Percentiles rank a stretch among this genome's conserved stretches.
phyloP scores from a whole-genome alignment of 257 asterid genomes.

The Thymus quinquecostatus region DNA sequence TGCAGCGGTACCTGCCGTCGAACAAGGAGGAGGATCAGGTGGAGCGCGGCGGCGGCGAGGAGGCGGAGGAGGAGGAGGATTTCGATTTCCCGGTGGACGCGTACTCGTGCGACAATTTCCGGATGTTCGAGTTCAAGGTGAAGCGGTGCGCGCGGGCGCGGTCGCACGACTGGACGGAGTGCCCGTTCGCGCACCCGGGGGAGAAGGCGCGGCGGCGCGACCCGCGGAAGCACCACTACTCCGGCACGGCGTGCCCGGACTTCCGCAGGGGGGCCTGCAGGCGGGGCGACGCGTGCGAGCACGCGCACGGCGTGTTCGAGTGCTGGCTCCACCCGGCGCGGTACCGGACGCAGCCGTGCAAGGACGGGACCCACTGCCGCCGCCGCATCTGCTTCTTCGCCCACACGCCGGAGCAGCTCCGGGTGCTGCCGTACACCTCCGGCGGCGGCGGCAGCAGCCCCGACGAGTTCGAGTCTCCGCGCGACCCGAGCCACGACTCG shows the following conservation, averaged over 20 bases:
- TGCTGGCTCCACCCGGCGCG: conserved; percentile 73
- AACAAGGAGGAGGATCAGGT: conserved; percentile 31
- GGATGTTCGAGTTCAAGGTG: conserved; percentile 65
- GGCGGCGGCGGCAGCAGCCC: conserved; percentile 30
- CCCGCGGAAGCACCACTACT: conserved; percentile 48
- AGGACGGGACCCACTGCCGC: conserved; percentile 61
- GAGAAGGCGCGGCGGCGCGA: conserved; percentile 66
- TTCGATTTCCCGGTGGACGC: conserved; percentile 55
- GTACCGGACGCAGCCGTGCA: conserved; percentile 68
- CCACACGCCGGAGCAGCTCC: conserved; percentile 57
- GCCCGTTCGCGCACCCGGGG: conserved; percentile 61
- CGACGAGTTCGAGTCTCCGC: conserved; percentile 35
- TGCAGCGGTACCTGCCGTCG: conserved; percentile 76
- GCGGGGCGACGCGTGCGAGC: conserved; percentile 56
- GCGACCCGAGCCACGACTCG: conserved; percentile 27
- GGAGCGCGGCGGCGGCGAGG: conserved; percentile 19
- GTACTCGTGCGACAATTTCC: conserved; percentile 60
- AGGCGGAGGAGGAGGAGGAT: conserved; percentile 37
- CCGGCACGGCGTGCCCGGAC: conserved; percentile 60
- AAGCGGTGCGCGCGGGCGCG: conserved; percentile 51
- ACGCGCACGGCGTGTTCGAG: conserved; percentile 68
- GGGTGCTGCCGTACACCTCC: conserved; percentile 40
- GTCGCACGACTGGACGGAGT: conserved; percentile 68
- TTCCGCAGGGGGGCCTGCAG: conserved; percentile 53
- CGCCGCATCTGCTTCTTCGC: conserved; percentile 62